Conservation (phyloP, 116 monocot species). For the Iris pallida region DNA sequence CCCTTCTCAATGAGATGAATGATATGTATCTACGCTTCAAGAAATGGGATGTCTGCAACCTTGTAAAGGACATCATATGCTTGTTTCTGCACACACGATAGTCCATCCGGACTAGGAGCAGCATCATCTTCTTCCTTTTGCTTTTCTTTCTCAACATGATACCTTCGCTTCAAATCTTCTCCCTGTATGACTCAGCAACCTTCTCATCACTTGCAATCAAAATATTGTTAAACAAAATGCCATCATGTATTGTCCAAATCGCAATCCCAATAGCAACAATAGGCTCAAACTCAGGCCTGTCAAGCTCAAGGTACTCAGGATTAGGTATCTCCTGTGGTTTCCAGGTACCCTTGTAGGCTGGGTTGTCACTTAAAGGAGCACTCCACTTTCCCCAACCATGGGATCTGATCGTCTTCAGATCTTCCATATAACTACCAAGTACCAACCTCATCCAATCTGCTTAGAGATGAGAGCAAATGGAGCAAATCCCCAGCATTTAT, state of each 20-base stretch:
- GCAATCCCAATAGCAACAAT: conserved; percentile 83
- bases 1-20: conserved; percentile 46
- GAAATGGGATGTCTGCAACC: conserved; percentile 34
- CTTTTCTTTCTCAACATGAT: conserved; percentile 75
- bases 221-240: conserved; percentile 85
- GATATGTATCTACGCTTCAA: conserved; percentile 31
- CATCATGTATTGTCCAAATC: conserved; percentile 97
- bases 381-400: conserved; percentile 93
- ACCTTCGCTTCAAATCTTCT: conserved; percentile 69
- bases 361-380: conserved; percentile 81
- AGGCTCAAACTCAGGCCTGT: conserved; percentile 73
- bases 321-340: conserved; percentile 82
- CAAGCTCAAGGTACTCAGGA: conserved; percentile 72
- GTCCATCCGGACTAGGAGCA: conserved; percentile 12
- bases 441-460: no score
- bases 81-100: conserved; percentile 37
- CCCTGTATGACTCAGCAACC: conserved; percentile 47
- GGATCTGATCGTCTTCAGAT: no score
- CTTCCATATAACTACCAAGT: no score
- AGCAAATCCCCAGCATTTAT: no score
- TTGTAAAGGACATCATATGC: conserved; percentile 40
- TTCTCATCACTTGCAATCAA: conserved; percentile 63
- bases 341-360: conserved; percentile 86
- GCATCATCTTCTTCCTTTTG: conserved; percentile 67
- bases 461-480: no score